These are phyloP conservation scores for Monascus ruber DNA, from an alignment of 2,329 filamentous ascomycete species.

Conservation along the genomic window DNA sequence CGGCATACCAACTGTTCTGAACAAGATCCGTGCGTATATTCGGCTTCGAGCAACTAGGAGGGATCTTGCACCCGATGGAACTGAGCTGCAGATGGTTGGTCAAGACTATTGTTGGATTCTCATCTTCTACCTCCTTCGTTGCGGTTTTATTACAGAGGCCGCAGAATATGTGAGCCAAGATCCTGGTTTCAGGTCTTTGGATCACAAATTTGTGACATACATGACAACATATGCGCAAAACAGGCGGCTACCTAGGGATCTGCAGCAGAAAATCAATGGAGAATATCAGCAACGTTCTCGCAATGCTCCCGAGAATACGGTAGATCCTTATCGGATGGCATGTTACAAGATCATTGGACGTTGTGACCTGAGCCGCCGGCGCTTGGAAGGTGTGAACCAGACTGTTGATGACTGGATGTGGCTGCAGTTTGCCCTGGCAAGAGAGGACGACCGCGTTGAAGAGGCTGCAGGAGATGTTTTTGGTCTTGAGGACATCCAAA, in stretches of 20 bases:
- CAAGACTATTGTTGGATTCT: slow-evolving; percentile 88
- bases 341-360: slow-evolving; percentile 96
- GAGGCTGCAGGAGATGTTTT: slow-evolving; percentile 53
- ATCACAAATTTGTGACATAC: slow-evolving; percentile 81
- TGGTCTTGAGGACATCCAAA: slow-evolving; percentile 58
- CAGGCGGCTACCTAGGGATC: slow-evolving; percentile 61
- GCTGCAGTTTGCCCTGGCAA: slow-evolving; percentile 53
- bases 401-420: slow-evolving; percentile 57
- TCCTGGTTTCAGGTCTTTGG: slow-evolving; percentile 74
- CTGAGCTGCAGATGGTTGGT: slow-evolving; percentile 65
- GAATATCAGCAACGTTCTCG: slow-evolving; percentile 79
- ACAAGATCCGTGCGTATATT: slow-evolving; percentile 88
- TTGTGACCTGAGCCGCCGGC: slow-evolving; percentile 48
- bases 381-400: slow-evolving; percentile 46
- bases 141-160: slow-evolving; percentile 74
- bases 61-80: slow-evolving; percentile 71
- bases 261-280: slow-evolving; percentile 78
- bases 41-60: slow-evolving; percentile 67
- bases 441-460: slow-evolving; percentile 50
- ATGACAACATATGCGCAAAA: slow-evolving; percentile 76
- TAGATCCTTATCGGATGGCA: slow-evolving; percentile 91
- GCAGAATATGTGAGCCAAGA: slow-evolving; percentile 74
- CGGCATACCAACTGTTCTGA: slow-evolving; percentile 74
- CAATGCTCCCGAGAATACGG: slow-evolving; percentile 72
- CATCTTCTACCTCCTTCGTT: slow-evolving; percentile 81